Conservation (phyloP, 1,284 basidiomycete genomes). For the Fistulinella staudtii region DNA sequence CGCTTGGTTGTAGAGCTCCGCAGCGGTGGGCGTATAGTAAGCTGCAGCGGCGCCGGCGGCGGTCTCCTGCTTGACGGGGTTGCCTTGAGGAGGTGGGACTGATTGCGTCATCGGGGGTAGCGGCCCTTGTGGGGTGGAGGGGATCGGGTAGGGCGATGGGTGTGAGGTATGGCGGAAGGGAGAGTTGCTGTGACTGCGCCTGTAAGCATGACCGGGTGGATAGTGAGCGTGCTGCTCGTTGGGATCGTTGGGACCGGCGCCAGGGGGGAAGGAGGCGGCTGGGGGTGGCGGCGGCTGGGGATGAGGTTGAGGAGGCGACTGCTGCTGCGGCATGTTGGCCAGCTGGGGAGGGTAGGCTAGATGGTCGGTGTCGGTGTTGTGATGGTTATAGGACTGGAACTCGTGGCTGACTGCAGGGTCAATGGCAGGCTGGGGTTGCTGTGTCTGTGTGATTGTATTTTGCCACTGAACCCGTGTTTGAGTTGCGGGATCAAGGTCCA, state of each 20-base stretch:
- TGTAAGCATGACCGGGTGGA: constrained; percentile 33
- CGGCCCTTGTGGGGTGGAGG: constrained; percentile 35
- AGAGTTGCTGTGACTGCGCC: constrained; percentile 35
- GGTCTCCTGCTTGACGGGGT: constrained; percentile 29
- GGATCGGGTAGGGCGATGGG: constrained; percentile 36
- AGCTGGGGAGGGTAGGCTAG: constrained; percentile 24
- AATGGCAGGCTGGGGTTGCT: constrained; percentile 32
- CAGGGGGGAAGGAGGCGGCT: constrained; percentile 32
- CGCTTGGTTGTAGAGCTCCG: constrained; percentile 47
- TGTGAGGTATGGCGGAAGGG: constrained; percentile 34
- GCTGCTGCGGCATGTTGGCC: constrained; percentile 28
- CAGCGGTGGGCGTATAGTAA: constrained; percentile 41
- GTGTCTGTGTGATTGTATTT: constrained; percentile 32
- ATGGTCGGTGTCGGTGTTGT: constrained; percentile 25
- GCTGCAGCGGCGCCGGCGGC: no score
- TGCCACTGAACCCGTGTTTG: constrained; percentile 35
- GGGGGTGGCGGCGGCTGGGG: constrained; percentile 2
- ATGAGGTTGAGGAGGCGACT: constrained; percentile 23
- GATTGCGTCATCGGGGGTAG: constrained; percentile 19
- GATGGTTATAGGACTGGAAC: constrained; percentile 30
- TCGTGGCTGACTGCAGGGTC: constrained; percentile 34
- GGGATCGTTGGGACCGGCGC: constrained; percentile 34
- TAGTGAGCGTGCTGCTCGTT: constrained; percentile 30
- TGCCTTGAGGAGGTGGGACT: constrained; percentile 3
- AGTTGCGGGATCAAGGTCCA: constrained; percentile 31